Percentiles rank a stretch among this genome's conserved stretches.
phyloP scores from a whole-genome alignment of 2,329 filamentous ascomycete species.

The Nectriaceae sp. region DNA sequence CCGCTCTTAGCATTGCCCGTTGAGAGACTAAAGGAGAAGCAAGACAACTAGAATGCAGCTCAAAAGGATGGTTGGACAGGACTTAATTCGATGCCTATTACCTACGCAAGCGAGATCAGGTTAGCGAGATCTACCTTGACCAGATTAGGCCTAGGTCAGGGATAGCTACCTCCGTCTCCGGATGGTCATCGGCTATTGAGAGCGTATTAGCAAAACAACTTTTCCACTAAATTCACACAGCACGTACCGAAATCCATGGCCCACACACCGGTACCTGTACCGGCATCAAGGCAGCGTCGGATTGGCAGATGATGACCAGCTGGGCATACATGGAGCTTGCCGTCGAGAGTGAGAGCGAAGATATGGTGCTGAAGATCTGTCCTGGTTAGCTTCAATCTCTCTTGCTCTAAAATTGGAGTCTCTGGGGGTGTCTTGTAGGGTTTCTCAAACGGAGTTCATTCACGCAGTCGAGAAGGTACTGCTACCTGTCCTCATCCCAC shows the following conservation, averaged over 20 bases:
- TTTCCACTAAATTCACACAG: no score
- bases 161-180: slow-evolving; percentile 27
- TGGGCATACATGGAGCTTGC: slow-evolving; percentile 32
- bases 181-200: slow-evolving; percentile 30
- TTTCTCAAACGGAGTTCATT: no score
- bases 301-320: slow-evolving; percentile 21
- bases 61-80: slow-evolving; percentile 43
- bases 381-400: background rate
- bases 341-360: slow-evolving; percentile 33
- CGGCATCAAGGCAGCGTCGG: slow-evolving; percentile 44
- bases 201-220: no score
- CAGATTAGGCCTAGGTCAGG: no score
- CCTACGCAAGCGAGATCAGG: slow-evolving; percentile 11
- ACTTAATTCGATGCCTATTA: slow-evolving; percentile 44
- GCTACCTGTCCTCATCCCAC: no score
- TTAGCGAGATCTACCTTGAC: fast-evolving
- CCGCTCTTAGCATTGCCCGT: no score
- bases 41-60: slow-evolving; percentile 2
- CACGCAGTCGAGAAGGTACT: no score
- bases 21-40: no score
- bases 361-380: slow-evolving; percentile 40
- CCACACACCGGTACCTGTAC: slow-evolving; percentile 51
- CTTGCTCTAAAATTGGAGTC: no score
- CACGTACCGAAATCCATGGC: slow-evolving; percentile 46
- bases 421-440: no score